phyloP scores from a whole-genome alignment of 108 stramenopile genomes.

The Skeletonema marinoi region DNA sequence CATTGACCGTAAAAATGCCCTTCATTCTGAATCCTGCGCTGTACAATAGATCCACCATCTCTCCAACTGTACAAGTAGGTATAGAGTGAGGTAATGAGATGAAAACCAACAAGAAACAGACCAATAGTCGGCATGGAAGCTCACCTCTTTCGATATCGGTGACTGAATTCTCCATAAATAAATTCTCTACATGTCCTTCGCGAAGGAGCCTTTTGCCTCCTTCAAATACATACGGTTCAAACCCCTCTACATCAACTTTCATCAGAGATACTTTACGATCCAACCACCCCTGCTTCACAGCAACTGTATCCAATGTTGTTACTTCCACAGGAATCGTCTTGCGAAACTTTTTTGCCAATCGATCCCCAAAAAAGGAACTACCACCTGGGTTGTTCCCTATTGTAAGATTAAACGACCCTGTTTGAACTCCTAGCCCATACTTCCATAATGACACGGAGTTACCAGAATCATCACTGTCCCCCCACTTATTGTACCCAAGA shows the following conservation, averaged over 20 bases:
- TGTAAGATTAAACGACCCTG: constrained; percentile 22
- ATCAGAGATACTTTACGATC: constrained; percentile 18
- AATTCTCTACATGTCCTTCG: constrained; percentile 27
- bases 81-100: not conserved
- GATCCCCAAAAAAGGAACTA: constrained; percentile 21
- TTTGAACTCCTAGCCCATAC: constrained; percentile 22
- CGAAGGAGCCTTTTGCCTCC: constrained; percentile 17
- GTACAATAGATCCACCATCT: constrained; percentile 17
- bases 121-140: not conserved
- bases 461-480: not conserved
- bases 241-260: constrained; percentile 48
- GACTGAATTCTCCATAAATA: constrained; percentile 40
- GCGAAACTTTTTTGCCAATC: constrained; percentile 39
- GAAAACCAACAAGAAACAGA: not conserved
- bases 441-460: constrained; percentile 1
- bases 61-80: not conserved
- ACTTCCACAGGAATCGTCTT: constrained; percentile 25
- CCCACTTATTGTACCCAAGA: constrained; percentile 26
- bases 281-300: constrained; percentile 32
- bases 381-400: constrained; percentile 39
- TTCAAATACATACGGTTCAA: constrained; percentile 21
- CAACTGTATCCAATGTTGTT: constrained; percentile 28
- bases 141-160: not conserved
- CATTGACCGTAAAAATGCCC: constrained; percentile 23
- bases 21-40: constrained; percentile 22